Evolutionary conservation across 306 rosid species (phyloP), one percentile per base, ranked within the genome.

Genomic region (Vicia sativa): DNA sequence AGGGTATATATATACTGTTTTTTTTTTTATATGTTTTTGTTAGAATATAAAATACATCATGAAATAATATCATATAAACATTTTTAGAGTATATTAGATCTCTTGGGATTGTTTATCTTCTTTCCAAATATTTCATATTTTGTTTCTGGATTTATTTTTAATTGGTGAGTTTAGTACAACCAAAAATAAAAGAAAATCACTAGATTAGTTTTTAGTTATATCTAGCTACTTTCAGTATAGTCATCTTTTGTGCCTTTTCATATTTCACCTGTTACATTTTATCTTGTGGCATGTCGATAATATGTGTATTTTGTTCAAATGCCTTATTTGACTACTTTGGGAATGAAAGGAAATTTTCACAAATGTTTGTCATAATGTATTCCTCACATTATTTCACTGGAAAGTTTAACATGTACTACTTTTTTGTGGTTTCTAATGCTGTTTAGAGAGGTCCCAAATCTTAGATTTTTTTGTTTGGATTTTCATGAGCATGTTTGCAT

Each of bases 1-100:
- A 90, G 89, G 95, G 99, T 93, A 78, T 70, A 62, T 70, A 62
- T 55, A 60, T 72, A 13, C 44, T 54, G 13, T 45, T 43, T 43
- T 42, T 52, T 25, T 64, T 57, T 25, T 64, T 64, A 26, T 25
- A 43, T 42, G 39, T 43, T 63, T 63, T 13, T 63, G 25, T 23
- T 25, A 63, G 38, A 42, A 43, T 63, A 25, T 63, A 43, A 43
- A 31, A 39, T 42, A n/a, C 55, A 25, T 43, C 15, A 9, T 38
- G n/a, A 13, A 42, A 63, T 63, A 9, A 13, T 38, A 43, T 63
- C 26, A 11, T 62, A 42, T 42, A 18, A 37, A 38, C 49, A 38
- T 61, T 16, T 61, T 52, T 50, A 14, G 28, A 59, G 65, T 60
- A 16, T 18, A 19, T 60, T 41, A 62, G 52, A 41, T 43, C 38